Evolutionary conservation across 2,329 filamentous ascomycete species (phyloP).

Genomic region (Lasiodiplodia gonubiensis): DNA sequence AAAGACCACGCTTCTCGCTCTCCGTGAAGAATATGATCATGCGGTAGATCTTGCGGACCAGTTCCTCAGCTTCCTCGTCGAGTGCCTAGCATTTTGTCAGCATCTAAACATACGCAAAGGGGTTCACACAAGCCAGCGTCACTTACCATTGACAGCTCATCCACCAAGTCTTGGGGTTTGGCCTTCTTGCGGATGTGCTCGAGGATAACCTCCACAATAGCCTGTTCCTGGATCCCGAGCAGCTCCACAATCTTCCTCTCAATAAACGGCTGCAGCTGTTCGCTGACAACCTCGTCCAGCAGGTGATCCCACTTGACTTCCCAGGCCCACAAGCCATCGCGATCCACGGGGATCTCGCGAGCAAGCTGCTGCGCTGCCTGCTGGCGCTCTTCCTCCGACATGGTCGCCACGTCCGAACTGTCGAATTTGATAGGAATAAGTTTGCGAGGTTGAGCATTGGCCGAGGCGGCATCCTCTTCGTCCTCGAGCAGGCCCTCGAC

Average conservation of each 20-base stretch:
- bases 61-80: conserved; percentile 90
- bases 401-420: conserved; percentile 50
- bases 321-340: conserved; percentile 89
- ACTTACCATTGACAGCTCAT: conserved; percentile 80
- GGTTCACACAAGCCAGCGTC: neutral
- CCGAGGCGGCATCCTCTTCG: conserved; percentile 74
- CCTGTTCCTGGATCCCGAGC: conserved; percentile 92
- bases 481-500: conserved; percentile 94
- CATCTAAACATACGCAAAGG: conserved; percentile 24
- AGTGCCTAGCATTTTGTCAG: conserved; percentile 67
- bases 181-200: conserved; percentile 80
- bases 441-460: conserved; percentile 70
- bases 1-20: conserved; percentile 25
- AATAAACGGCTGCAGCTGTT: conserved; percentile 91
- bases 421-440: conserved; percentile 61
- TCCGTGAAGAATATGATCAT: conserved; percentile 54
- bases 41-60: conserved; percentile 97
- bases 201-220: conserved; percentile 91
- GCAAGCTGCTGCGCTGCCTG: conserved; percentile 83
- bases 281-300: conserved; percentile 77
- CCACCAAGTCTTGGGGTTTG: conserved; percentile 78
- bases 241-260: conserved; percentile 99
- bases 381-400: conserved; percentile 85
- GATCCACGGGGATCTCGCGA: conserved; percentile 86
- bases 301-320: conserved; percentile 90